Evolutionary conservation across 345 rosid genomes (phyloP), one percentile per base, ranked within the genome.

Genomic region (Bruguiera gymnorhiza): DNA sequence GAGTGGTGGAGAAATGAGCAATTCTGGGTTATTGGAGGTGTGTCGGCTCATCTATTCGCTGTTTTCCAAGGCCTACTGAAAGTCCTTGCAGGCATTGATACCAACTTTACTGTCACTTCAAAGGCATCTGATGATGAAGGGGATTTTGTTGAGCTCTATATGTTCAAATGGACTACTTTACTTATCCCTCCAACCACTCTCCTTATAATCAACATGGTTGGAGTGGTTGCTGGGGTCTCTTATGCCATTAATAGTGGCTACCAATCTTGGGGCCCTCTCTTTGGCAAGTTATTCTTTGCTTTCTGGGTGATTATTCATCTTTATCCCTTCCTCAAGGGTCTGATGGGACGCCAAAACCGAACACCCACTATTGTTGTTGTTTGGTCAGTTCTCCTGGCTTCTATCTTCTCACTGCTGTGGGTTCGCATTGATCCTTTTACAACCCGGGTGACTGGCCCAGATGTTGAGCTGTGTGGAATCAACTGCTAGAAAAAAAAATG

Each of bases 1-100:
- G 87, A 81, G 57, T 79, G 85, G 85, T 84, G 87, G 87, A 79
- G 83, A 64, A 79, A 73, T 21, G 82, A 81, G 58, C 87, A 84
- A 72, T 79, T 84, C 60, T 81, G 83, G 82, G 80, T 81, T 13
- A 84, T 81, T 19, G 83, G 79, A n/a, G 78, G 81, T 1, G 81
- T 81, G 68, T 84, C 83, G 11, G 78, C 85, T 18, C 81, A 83
- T 53, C 67, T 78, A 10, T 78, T 81, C 21, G 87, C 87, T 6
- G 72, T 79, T 61, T 74, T 79, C 70, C 84, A 78, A 26, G 82
- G 85, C 39, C 68, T 81, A 58, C 63, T 77, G 62, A 84, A 84
- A 65, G 76, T 75, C 43, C 76, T 81, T n/a, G 71, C 83, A 15
- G 78, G 76, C 39, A 72, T 62, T 16, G 78, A 75, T 55, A 70